A percentile compares a stretch with the other conserved stretches of the same genome.
Evolutionary conservation across 2,329 filamentous ascomycete genomes (phyloP).

Genomic region (Thielaviopsis populi): DNA sequence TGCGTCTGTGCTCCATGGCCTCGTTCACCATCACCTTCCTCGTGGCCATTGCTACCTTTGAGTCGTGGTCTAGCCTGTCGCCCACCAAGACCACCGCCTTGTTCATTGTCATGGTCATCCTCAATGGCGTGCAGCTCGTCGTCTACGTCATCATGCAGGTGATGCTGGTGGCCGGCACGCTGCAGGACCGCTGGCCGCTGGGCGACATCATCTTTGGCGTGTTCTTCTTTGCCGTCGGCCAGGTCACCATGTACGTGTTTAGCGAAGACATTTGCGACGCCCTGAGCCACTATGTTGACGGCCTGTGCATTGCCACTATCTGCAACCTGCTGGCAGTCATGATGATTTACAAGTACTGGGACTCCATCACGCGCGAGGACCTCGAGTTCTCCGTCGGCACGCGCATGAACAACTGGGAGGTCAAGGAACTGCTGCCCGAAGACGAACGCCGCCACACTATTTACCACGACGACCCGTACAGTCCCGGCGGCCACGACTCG

Average conservation of each 20-base stretch:
- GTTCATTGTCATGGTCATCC: constrained; percentile 80
- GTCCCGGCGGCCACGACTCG: constrained; percentile 27
- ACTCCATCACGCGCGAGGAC: constrained; percentile 95
- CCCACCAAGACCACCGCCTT: constrained; percentile 77
- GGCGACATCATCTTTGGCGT: constrained; percentile 82
- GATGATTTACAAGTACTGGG: constrained; percentile 99
- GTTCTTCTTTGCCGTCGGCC: constrained; percentile 81
- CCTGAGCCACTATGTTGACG: constrained; percentile 84
- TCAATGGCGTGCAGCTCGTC: constrained; percentile 75
- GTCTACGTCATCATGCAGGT: constrained; percentile 81
- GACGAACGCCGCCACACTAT: constrained; percentile 61
- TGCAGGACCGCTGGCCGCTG: constrained; percentile 90
- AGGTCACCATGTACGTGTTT: constrained; percentile 85
- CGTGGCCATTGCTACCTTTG: constrained; percentile 83
- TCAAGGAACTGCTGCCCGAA: constrained; percentile 77
- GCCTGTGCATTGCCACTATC: constrained; percentile 82
- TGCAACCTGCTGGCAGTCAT: constrained; percentile 91
- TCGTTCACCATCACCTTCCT: constrained; percentile 82
- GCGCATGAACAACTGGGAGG: constrained; percentile 94
- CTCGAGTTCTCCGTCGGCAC: constrained; percentile 95
- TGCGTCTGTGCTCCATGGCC: constrained; percentile 59
- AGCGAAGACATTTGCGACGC: constrained; percentile 70
- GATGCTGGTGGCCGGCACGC: constrained; percentile 71
- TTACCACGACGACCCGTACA: constrained; percentile 54
- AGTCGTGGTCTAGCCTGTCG: constrained; percentile 70